Evolutionary conservation across 345 rosid genomes (phyloP).

Genomic region (Pugionium dolabratum): DNA sequence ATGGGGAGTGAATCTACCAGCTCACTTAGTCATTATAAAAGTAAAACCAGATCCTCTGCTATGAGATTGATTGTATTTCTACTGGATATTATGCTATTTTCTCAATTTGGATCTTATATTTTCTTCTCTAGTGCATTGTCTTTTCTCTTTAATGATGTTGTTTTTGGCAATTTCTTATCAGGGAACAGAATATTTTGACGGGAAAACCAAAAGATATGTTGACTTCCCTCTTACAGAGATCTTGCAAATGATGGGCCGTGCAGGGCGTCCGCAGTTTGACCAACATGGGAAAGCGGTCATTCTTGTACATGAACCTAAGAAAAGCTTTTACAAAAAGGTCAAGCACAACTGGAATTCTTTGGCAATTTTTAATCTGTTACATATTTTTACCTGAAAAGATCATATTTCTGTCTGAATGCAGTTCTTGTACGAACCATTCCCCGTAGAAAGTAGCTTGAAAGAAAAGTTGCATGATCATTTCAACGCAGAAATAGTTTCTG

Average conservation of each 20-base stretch:
- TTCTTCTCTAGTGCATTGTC: conserved; percentile 19
- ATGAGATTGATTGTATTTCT: conserved; percentile 4
- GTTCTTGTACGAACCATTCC: conserved; percentile 99
- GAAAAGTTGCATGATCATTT: conserved; percentile 84
- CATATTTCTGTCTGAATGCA: conserved; percentile 43
- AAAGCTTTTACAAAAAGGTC: conserved; percentile 98
- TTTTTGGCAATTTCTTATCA: conserved; percentile 39
- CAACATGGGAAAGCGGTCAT: conserved; percentile 99
- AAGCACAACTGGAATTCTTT: conserved; percentile 14
- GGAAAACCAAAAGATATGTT: conserved; percentile 92
- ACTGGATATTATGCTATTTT: conserved; percentile 12
- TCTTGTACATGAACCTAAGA: conserved; percentile 98
- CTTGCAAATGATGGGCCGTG: conserved; percentile 99
- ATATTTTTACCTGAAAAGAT: conserved; percentile 23
- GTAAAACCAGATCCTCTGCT: conserved; percentile 42
- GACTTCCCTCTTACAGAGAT: conserved; percentile 97
- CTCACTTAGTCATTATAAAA: conserved; percentile 97
- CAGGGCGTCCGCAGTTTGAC: conserved; percentile 98
- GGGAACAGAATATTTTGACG: conserved; percentile 98
- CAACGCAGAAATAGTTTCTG: conserved; percentile 90
- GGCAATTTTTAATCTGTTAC: conserved; percentile 15
- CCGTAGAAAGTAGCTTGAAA: conserved; percentile 96
- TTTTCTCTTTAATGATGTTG: conserved; percentile 3
- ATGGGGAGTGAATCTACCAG: conserved; percentile 98
- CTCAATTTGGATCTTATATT: background rate